phyloP scores from a whole-genome alignment of 805 yeast genomes.

The Hanseniaspora guilliermondii region DNA sequence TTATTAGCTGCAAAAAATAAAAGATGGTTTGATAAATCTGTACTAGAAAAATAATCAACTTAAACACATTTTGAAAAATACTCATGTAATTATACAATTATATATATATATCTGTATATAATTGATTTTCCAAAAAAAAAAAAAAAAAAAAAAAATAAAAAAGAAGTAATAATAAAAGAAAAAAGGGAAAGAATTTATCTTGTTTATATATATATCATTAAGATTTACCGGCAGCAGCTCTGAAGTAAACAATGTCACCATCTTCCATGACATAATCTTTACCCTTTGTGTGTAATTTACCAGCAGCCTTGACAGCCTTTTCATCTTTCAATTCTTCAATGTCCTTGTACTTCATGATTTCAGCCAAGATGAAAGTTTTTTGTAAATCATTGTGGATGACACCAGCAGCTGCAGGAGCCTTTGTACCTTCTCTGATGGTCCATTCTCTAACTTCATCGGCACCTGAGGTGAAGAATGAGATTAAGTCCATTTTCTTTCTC shows the following conservation, averaged over 20 bases:
- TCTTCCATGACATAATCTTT: constrained; percentile 91
- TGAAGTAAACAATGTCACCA: constrained; percentile 82
- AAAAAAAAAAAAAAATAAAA: no score
- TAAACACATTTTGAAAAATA: no score
- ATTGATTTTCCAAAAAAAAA: no score
- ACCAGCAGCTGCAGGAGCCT: constrained; percentile 98
- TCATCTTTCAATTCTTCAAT: constrained; percentile 71
- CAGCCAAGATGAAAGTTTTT: constrained; percentile 89
- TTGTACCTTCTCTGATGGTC: constrained; percentile 85
- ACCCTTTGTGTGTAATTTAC: constrained; percentile 84
- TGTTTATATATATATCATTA: constrained; percentile 19
- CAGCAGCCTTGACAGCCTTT: constrained; percentile 67
- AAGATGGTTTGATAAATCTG: constrained; percentile 27
- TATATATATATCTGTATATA: no score
- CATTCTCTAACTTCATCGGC: constrained; percentile 95
- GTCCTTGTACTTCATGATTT: constrained; percentile 77
- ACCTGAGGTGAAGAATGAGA: constrained; percentile 92
- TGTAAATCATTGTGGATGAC: constrained; percentile 92
- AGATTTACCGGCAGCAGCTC: constrained; percentile 88
- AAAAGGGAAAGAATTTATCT: neutral
- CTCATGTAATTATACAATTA: no score
- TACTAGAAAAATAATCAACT: neutral
- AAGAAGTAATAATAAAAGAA: neutral
- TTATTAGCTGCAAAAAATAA: constrained; percentile 38
- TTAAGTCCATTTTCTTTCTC: constrained; percentile 76